phyloP scores from a whole-genome alignment of 208 protist species.

The Crithidia expoeki region DNA sequence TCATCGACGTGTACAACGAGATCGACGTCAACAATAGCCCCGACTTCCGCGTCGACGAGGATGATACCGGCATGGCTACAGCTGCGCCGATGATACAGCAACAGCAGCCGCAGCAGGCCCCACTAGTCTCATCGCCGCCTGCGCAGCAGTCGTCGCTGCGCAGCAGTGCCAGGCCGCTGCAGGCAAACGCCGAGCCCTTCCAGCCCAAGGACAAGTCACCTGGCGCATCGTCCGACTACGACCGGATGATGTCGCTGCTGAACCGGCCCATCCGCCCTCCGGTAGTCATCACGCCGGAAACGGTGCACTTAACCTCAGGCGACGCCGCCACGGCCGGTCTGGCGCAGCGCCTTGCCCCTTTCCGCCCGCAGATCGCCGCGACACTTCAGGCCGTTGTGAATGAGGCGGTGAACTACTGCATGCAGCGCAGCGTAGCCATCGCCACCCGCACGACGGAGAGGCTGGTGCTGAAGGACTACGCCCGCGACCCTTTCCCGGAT shows the following conservation, averaged over 20 bases:
- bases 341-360: constrained; percentile 28
- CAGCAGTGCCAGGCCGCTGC: constrained; percentile 45
- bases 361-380: constrained; percentile 47
- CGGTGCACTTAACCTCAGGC: constrained; percentile 51
- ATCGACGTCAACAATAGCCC: constrained; percentile 69
- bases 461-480: constrained; percentile 97
- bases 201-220: constrained; percentile 69
- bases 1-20: constrained; percentile 67
- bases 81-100: constrained; percentile 20
- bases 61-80: constrained; percentile 26
- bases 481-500: constrained; percentile 88
- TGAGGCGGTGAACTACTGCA: constrained; percentile 86
- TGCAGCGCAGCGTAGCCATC: constrained; percentile 96
- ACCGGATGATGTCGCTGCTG: constrained; percentile 33
- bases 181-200: constrained; percentile 88
- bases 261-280: constrained; percentile 42
- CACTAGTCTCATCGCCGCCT: constrained; percentile 10
- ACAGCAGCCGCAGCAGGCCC: constrained; percentile 20
- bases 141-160: constrained; percentile 36
- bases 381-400: constrained; percentile 89
- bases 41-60: constrained; percentile 84
- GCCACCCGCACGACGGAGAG: constrained; percentile 90
- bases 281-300: constrained; percentile 58
- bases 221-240: constrained; percentile 20
- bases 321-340: constrained; percentile 31